Percentiles rank a stretch among this genome's conserved stretches.
Evolutionary conservation across 2,329 filamentous ascomycete species (phyloP).

Genomic region (Nothophoma quercina): DNA sequence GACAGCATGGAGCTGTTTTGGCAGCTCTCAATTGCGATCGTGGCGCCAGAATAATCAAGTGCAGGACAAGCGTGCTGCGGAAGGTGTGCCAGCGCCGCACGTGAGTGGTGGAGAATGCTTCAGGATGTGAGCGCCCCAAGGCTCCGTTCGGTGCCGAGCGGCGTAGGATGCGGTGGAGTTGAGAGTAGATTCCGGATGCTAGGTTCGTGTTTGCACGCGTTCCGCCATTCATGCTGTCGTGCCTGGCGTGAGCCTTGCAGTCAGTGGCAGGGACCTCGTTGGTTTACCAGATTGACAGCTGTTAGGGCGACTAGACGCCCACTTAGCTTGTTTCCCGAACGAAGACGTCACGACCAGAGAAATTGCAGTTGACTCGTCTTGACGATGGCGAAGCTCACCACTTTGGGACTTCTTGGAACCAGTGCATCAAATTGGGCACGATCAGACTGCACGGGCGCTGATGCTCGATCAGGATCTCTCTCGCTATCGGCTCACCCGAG

Average conservation of each 20-base stretch:
- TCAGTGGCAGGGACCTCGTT: slow-evolving; percentile 32
- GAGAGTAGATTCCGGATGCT: slow-evolving; percentile 28
- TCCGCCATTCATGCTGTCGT: slow-evolving; percentile 28
- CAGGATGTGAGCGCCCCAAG: not conserved
- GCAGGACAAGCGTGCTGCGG: slow-evolving; percentile 15
- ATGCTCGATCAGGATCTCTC: slow-evolving; percentile 39
- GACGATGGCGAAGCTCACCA: slow-evolving; percentile 16
- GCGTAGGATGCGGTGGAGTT: slow-evolving; percentile 17
- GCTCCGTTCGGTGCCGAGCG: slow-evolving; percentile 5
- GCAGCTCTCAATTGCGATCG: slow-evolving; percentile 28
- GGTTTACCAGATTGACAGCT: slow-evolving; percentile 37
- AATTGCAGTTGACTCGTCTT: slow-evolving; percentile 21
- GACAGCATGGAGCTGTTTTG: slow-evolving; percentile 27
- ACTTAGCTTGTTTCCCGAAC: slow-evolving; percentile 15
- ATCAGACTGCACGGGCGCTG: slow-evolving; percentile 39
- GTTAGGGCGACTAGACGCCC: slow-evolving; percentile 44
- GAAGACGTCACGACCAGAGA: slow-evolving; percentile 20
- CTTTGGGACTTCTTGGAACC: slow-evolving; percentile 21
- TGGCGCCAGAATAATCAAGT: slow-evolving; percentile 31
- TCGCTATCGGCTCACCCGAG: slow-evolving; percentile 38
- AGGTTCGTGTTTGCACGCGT: slow-evolving; percentile 27
- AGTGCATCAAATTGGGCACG: slow-evolving; percentile 34
- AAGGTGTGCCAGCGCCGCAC: slow-evolving; percentile 5
- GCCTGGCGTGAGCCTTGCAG: slow-evolving; percentile 36
- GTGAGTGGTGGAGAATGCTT: slow-evolving; percentile 9